These are phyloP conservation scores for Larix kaempferi DNA, from an alignment of 75 land plant genomes.

Conservation along the genomic window DNA sequence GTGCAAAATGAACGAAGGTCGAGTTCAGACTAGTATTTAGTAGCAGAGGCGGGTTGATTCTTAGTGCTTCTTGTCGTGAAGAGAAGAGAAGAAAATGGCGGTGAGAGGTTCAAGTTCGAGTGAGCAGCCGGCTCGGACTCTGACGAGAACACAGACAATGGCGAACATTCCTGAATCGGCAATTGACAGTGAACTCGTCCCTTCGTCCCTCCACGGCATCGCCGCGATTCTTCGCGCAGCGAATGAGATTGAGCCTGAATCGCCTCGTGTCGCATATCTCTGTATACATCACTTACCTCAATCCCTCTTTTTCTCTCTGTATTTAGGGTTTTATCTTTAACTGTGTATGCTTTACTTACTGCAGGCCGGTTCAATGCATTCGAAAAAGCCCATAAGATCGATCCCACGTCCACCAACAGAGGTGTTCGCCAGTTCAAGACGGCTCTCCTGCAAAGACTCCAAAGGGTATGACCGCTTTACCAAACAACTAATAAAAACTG, in stretches of 20 bases:
- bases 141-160: slow-evolving; percentile 5
- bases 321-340: no score
- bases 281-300: slow-evolving; percentile 37
- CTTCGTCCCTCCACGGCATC: slow-evolving; percentile 70
- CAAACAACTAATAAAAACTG: not conserved
- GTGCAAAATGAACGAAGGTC: no score
- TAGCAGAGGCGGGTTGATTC: no score
- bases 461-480: slow-evolving; percentile 16
- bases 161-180: slow-evolving; percentile 19
- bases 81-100: slow-evolving; percentile 8
- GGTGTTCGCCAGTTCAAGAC: slow-evolving; percentile 58
- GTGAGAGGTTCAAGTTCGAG: slow-evolving; percentile 26
- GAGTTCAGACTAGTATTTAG: no score
- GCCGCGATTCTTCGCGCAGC: slow-evolving; percentile 97
- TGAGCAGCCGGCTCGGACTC: slow-evolving; percentile 11
- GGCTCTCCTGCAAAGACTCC: slow-evolving; percentile 45
- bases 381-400: slow-evolving; percentile 39
- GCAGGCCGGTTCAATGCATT: slow-evolving; percentile 55
- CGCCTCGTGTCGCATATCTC: slow-evolving; percentile 88
- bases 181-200: slow-evolving; percentile 87
- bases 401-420: slow-evolving; percentile 42
- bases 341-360: not conserved
- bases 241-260: slow-evolving; percentile 65
- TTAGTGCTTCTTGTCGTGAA: not conserved
- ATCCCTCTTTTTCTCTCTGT: no score